phyloP scores from a whole-genome alignment of 2,329 filamentous ascomycete genomes.

The Apiospora rasikravindrae region DNA sequence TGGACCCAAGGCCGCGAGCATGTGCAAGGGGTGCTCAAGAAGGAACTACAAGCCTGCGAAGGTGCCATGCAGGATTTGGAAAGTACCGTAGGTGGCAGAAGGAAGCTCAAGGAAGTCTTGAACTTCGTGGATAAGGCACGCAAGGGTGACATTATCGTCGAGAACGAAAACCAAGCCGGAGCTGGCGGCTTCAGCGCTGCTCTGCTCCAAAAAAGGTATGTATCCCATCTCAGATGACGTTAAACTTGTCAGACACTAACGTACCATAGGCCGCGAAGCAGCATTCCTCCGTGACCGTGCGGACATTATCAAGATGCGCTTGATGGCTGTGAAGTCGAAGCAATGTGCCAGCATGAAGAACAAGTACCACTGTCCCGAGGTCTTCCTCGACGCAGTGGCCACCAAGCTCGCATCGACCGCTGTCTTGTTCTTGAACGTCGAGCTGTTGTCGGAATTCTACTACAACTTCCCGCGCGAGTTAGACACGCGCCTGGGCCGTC shows the following conservation, averaged over 20 bases:
- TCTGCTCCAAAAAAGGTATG: constrained; percentile 79
- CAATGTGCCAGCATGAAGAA: constrained; percentile 84
- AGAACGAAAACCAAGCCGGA: constrained; percentile 81
- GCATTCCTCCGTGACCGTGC: constrained; percentile 92
- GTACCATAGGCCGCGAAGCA: constrained; percentile 77
- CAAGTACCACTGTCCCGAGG: constrained; percentile 95
- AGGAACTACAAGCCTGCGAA: constrained; percentile 85
- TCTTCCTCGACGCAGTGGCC: constrained; percentile 97
- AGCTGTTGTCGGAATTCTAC: constrained; percentile 95
- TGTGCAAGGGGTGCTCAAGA: constrained; percentile 79
- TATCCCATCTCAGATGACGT: neutral
- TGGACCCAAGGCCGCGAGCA: constrained; percentile 88
- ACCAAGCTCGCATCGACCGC: constrained; percentile 94
- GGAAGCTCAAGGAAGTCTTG: constrained; percentile 90
- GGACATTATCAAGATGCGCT: constrained; percentile 87
- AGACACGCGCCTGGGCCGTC: constrained; percentile 82
- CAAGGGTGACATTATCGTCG: constrained; percentile 82
- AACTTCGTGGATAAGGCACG: constrained; percentile 88
- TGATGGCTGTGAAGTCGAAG: constrained; percentile 86
- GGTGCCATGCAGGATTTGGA: constrained; percentile 78
- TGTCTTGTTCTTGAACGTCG: constrained; percentile 96
- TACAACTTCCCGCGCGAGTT: constrained; percentile 96
- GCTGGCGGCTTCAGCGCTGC: constrained; percentile 93
- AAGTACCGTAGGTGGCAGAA: constrained; percentile 75
- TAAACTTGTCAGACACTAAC: constrained; percentile 32